Base-by-base conservation (phyloP, 352 stramenopile genomes). In the Globisporangium middletonii region DNA sequence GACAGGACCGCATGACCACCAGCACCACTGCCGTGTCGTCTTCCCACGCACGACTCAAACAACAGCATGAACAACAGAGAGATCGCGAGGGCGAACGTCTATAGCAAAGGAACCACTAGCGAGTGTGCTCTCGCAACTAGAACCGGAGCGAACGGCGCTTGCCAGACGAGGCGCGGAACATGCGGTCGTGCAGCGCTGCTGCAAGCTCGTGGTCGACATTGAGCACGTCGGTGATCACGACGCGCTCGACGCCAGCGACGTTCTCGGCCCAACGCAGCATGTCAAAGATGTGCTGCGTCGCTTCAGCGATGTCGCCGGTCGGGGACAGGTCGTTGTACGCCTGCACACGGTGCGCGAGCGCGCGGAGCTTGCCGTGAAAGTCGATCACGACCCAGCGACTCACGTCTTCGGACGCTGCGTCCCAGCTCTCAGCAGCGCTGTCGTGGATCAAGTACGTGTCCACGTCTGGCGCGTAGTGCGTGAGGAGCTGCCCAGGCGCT, bases 381-480 rank as follows among this genome's bases (percentile, higher is more conserved):
- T 97, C 89, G 43, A 97, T 65, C 1, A 96, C 57, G 9, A 89
- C 88, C 72, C 85, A 95, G 30, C 57, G 63, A 19, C 69, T 64
- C 30, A 89, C 35, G 58, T 77, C 65, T 6, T 75, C 59, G 0
- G 53, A 55, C 0, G 69, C 55, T 2, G 70, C 50, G 43, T 83
- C 61, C 46, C 85, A 73, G 26, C 51, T 49, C 44, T 84, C 72
- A 3, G 12, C 23, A 3, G 71, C 75, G n/a, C 73, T 59, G 1
- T 56, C 49, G 45, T 89, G 72, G 57, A 87, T 75, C 54, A 97
- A 65, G 66, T 88, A 97, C 41, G 90, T 96, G 64, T 92, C 74
- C 33, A 98, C 84, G 61, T 99, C 85, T 0, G 97, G 97, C 12
- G 97, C 97, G 68, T 99, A 99, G 72, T 99, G 97, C 30, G 92